Base-by-base conservation (phyloP, 805 yeast species). In the Starmerella vitae region DNA sequence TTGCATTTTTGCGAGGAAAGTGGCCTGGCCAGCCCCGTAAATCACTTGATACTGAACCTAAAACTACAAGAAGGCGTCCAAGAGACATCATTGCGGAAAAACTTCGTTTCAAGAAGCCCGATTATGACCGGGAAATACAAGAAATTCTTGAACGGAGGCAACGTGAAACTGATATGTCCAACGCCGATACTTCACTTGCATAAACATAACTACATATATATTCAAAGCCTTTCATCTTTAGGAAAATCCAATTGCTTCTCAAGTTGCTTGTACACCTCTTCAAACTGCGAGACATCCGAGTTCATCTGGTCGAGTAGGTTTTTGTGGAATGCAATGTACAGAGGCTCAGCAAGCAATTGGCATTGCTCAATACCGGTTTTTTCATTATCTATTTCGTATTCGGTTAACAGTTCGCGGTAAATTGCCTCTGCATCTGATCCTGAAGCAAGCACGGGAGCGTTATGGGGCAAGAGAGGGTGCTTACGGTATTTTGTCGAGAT, bases 1-100 rank as follows among this genome's bases (percentile, higher is more conserved):
- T 13, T 9, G 59, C 73, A 13, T 64, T 80, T 18, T 57, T 52
- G 66, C 61, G 55, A 61, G 53, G 57, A 47, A 33, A 43, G 34
- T 26, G 47, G 47, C 37, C 55, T 3, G 56, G 47, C 12, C 46
- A 47, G 32, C 43, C 49, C 3, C 40, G 49, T 1, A n/a, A 2
- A 6, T 18, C 34, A 3, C 36, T 29, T 12, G 18, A 24, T 24
- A 8, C 22, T 19, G 9, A 25, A 12, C 13, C 22, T 4, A 30
- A 32, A n/a, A 29, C 44, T 9, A 31, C 42, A 22, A 44, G 44
- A 10, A 42, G 46, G 8, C 49, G 52, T 9, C 37, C 37, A 20
- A 41, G 46, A 9, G 52, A 50, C 17, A 14, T 37, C 19, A 30
- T 45, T 20, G 40, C 46, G 17, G 58, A 53, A 44, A 54, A 46